Evolutionary conservation across 139 green algal species (phyloP).

Genomic region (Zygnema cylindricum): DNA sequence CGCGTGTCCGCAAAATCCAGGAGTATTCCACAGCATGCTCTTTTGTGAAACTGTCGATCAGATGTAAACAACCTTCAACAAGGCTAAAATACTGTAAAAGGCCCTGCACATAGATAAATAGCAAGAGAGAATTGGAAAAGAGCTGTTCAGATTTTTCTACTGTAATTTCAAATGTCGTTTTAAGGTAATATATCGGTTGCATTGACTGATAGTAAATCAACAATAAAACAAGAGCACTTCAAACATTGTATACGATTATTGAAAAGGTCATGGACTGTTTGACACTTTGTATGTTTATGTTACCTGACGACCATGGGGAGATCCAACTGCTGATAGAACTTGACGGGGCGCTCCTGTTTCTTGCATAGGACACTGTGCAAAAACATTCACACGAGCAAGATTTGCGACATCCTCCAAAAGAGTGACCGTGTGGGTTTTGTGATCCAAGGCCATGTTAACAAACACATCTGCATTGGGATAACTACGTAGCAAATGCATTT

Average conservation of each 20-base stretch:
- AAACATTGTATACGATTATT: background rate
- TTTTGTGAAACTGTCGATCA: constrained; percentile 1
- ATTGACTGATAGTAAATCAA: background rate
- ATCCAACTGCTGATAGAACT: constrained; percentile 16
- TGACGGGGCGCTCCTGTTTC: background rate
- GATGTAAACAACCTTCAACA: constrained; percentile 31
- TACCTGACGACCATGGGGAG: constrained; percentile 39
- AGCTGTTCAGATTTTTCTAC: background rate
- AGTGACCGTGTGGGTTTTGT: constrained; percentile 46
- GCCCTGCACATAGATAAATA: constrained; percentile 30
- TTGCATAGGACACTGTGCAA: constrained; percentile 21
- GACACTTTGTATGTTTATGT: background rate
- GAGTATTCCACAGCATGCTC: constrained; percentile 19
- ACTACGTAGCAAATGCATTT: constrained; percentile 25
- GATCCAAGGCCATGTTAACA: constrained; percentile 46
- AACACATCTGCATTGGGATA: constrained; percentile 48
- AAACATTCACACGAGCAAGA: constrained; percentile 11
- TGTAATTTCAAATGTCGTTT: background rate
- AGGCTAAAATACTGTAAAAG: constrained; percentile 55
- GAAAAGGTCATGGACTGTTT: background rate
- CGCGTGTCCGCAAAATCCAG: constrained; percentile 51
- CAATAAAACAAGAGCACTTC: background rate
- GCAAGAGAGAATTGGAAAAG: background rate
- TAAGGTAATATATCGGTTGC: background rate
- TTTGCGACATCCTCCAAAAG: background rate